Evolutionary conservation across 192 early-diverging fungal species (phyloP).

Genomic region (Coemansia sp.): DNA sequence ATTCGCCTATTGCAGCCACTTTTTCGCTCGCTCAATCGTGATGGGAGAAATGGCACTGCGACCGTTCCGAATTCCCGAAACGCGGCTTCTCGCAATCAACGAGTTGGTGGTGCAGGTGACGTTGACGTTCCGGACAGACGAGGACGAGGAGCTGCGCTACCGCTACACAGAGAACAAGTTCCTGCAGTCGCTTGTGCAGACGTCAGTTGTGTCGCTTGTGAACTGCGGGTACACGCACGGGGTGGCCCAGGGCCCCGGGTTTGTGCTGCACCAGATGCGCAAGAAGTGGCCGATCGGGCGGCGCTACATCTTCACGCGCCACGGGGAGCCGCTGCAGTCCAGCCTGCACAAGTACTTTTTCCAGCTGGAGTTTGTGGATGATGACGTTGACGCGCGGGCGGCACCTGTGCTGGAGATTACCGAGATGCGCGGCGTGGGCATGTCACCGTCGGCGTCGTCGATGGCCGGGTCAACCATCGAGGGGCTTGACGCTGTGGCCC

Average conservation of each 20-base stretch:
- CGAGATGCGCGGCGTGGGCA: constrained; percentile 28
- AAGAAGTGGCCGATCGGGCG: constrained; percentile 56
- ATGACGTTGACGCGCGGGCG: background rate
- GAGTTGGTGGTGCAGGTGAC: constrained; percentile 53
- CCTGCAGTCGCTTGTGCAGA: constrained; percentile 47
- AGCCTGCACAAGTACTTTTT: constrained; percentile 57
- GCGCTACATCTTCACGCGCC: constrained; percentile 52
- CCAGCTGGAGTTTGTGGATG: constrained; percentile 50
- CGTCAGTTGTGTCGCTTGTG: constrained; percentile 44
- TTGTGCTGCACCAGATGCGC: constrained; percentile 50
- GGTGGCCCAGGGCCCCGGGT: constrained; percentile 43
- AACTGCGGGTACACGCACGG: constrained; percentile 54
- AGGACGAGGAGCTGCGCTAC: constrained; percentile 49
- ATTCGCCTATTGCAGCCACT: constrained; percentile 2
- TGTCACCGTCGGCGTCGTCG: constrained; percentile 43
- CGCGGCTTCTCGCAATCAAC: constrained; percentile 43
- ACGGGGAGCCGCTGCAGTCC: constrained; percentile 53
- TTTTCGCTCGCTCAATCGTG: background rate
- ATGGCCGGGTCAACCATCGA: constrained; percentile 52
- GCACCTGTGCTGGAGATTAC: constrained; percentile 37
- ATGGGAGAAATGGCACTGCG: constrained; percentile 14
- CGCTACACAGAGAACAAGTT: constrained; percentile 31
- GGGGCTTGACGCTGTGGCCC: constrained; percentile 41
- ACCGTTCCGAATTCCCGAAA: constrained; percentile 51
- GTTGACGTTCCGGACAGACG: constrained; percentile 44